Conservation (phyloP, 306 rosid genomes). For the Myrica gale region DNA sequence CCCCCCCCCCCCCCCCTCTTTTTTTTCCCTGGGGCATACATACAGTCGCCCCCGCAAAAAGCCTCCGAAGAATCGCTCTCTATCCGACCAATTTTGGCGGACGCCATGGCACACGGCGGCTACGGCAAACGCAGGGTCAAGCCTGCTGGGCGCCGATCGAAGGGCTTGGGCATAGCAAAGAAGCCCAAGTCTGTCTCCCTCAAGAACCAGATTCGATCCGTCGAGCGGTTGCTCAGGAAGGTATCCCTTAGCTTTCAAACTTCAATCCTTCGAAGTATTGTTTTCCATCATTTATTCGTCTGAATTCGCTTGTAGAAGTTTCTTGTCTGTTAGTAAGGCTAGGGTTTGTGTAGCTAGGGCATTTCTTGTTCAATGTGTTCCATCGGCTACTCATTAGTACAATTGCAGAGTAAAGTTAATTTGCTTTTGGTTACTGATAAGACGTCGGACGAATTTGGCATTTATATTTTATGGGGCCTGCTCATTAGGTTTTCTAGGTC, state of each 20-base stretch:
- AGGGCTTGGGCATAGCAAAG: conserved; percentile 56
- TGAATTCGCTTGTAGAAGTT: background rate
- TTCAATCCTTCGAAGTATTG: background rate
- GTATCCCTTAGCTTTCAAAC: conserved; percentile 27
- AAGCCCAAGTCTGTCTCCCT: conserved; percentile 80
- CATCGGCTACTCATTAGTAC: too few relatives aligned
- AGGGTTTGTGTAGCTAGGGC: background rate
- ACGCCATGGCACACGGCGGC: conserved; percentile 87
- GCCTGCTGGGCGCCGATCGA: conserved; percentile 70
- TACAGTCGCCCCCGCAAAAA: too few relatives aligned
- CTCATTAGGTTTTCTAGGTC: background rate
- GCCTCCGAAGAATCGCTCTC: background rate
- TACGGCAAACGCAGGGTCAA: conserved; percentile 82
- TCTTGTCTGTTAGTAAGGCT: conserved; percentile 11
- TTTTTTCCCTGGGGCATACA: too few relatives aligned
- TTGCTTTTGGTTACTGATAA: background rate
- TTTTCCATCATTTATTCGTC: background rate
- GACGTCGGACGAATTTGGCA: background rate
- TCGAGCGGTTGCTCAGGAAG: conserved; percentile 90
- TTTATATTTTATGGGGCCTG: background rate
- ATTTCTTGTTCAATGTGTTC: background rate
- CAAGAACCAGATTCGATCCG: conserved; percentile 92
- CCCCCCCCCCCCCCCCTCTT: too few relatives aligned
- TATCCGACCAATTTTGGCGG: background rate
- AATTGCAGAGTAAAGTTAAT: background rate